Percentiles rank a stretch among this genome's conserved stretches.
phyloP scores from a whole-genome alignment of 257 asterid species.

The Nicotiana paniculata region DNA sequence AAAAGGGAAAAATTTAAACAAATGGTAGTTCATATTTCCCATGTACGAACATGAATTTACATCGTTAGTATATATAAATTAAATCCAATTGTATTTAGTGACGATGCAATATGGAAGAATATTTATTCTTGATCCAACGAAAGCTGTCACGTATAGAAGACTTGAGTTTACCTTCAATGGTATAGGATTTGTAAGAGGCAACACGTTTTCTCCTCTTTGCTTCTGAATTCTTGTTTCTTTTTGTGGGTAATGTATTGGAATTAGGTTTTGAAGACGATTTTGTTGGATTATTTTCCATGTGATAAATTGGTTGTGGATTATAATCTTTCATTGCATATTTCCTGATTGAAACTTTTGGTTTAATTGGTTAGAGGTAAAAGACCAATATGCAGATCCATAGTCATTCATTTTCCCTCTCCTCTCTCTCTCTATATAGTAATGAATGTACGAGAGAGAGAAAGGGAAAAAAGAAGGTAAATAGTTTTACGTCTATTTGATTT shows the following conservation, averaged over 20 bases:
- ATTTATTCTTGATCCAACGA: constrained; percentile 17
- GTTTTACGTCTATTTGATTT: background rate
- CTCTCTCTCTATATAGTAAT: background rate
- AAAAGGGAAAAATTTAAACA: background rate
- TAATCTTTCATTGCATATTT: background rate
- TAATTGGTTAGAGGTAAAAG: background rate
- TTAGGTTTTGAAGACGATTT: background rate
- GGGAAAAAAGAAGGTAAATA: background rate
- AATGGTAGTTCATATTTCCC: background rate
- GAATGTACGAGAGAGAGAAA: background rate
- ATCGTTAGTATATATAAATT: too few relatives aligned
- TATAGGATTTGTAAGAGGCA: constrained; percentile 11
- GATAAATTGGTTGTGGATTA: background rate
- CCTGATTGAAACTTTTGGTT: background rate
- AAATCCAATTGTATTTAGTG: background rate
- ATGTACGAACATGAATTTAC: background rate
- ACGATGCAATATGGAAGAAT: constrained; percentile 6
- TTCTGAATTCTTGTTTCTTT: background rate
- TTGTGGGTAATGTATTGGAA: background rate
- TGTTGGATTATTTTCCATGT: background rate
- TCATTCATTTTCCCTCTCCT: background rate
- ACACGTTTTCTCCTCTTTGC: constrained; percentile 9
- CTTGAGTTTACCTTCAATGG: constrained; percentile 10
- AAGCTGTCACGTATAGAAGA: constrained; percentile 10
- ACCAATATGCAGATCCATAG: background rate